Evolutionary conservation across 2,329 filamentous ascomycete species (phyloP), one percentile per base, ranked within the genome.

Genomic region (Tolypocladium ovalisporum): DNA sequence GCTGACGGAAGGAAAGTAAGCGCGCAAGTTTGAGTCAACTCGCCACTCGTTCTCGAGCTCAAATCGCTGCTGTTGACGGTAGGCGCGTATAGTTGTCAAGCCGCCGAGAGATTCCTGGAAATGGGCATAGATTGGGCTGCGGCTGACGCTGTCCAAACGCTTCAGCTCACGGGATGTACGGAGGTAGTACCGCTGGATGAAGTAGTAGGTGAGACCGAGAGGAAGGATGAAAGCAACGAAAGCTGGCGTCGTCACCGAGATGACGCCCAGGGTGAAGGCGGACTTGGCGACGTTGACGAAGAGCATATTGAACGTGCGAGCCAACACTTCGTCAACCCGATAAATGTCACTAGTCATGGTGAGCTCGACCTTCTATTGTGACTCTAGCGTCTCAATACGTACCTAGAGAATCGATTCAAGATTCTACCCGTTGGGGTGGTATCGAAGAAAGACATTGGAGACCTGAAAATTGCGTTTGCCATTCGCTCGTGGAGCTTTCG

Each of bases 391-490:
- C 4, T 4, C 13, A 8, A 8, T 53, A 75, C 83, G 62, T 72
- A 89, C 86, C 87, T 95, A 19, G 93, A 97, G 72, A 99, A 99
- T 56, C 94, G 83, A 71, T 99, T 99, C 59, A 99, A 78, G 66
- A 99, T 97, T 58, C 95, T 86, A n/a, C 94, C 94, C 61, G 92
- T 88, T 3, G 94, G 94, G 1, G 94, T 99, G 0, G 92, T 96
- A 71, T 99, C 95, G 65, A 99, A 99, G 75, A 99, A 99, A 65
- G 86, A 94, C 94, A 99, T 99, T 56, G 94, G 95, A 40, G 91
- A 95, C 63, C 94, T 84, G 80, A 99, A 99, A 65, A 97, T 97
- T 22, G 94, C 91, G 66, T 88, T 94, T 49, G 93, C 93, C 94
- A 99, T 97, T 62, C 90, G 83, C 75, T 97, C 94, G 70, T 99